These are phyloP conservation scores for Xylaria sp. DNA, from an alignment of 2,329 filamentous ascomycete species.

Conservation along the genomic window DNA sequence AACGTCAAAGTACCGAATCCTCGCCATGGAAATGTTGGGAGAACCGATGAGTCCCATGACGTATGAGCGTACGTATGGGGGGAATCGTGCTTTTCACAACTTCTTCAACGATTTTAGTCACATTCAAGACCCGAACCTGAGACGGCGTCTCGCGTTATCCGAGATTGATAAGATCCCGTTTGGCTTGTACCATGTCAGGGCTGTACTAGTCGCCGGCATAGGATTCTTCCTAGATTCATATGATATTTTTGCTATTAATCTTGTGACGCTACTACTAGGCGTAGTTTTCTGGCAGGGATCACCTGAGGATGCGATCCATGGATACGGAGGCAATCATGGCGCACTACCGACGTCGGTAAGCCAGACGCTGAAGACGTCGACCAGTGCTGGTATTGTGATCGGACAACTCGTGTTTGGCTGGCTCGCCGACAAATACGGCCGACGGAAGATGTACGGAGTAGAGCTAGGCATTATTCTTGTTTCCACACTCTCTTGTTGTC, in stretches of 20 bases:
- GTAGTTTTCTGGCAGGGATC: constrained; percentile 77
- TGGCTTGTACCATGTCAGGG: constrained; percentile 79
- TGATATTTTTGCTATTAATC: constrained; percentile 82
- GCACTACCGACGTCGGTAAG: constrained; percentile 72
- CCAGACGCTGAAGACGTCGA: constrained; percentile 84
- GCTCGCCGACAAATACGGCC: constrained; percentile 79
- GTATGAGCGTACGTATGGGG: constrained; percentile 64
- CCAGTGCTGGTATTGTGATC: constrained; percentile 80
- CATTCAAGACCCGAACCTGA: constrained; percentile 78
- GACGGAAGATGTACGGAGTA: constrained; percentile 84
- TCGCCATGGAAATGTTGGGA: constrained; percentile 54
- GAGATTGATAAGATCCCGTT: constrained; percentile 84
- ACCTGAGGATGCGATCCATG: constrained; percentile 53
- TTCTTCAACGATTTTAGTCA: constrained; percentile 77
- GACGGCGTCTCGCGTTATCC: constrained; percentile 78
- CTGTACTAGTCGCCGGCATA: constrained; percentile 79
- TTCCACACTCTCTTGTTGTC: constrained; percentile 74
- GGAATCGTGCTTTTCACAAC: constrained; percentile 78
- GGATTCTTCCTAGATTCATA: constrained; percentile 89
- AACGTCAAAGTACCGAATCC: constrained; percentile 1
- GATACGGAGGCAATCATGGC: constrained; percentile 63
- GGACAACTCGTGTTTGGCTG: constrained; percentile 83
- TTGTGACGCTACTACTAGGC: constrained; percentile 77
- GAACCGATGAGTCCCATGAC: constrained; percentile 53
- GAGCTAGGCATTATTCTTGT: constrained; percentile 79